Evolutionary conservation across 1,284 basidiomycete genomes (phyloP), one percentile per base, ranked within the genome.

Genomic region (Leccinum subspadiceum): DNA sequence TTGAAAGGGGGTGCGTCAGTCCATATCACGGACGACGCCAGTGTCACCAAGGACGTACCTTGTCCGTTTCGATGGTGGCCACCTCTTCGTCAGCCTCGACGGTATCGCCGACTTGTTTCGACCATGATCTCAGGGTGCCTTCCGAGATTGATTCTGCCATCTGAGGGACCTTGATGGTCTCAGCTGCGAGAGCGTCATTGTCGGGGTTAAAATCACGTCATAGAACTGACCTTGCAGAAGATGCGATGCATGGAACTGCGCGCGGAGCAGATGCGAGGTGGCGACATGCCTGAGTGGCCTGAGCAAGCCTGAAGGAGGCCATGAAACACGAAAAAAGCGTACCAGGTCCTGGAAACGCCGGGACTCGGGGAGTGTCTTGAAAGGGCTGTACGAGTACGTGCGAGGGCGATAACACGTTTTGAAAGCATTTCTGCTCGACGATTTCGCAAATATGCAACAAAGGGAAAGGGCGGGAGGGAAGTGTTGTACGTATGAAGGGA

Each of bases 81-180:
- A 99, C 84, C 79, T 99, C 96, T 79, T 99, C 96, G 74, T 98
- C 94, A 48, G 83, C 89, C 73, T 89, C 85, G 62, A 99, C 95
- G 63, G 80, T 85, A 73, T 99, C 96, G 49, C 96, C 96, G 55
- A 93, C 88, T 78, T 96, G 87, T 81, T 98, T 98, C 70, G 84
- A 83, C 94, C 95, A 99, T 63, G 93, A 84, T 79, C 96, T 98
- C 63, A 99, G 82, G 5, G 96, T 99, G 57, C 96, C 96, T 78
- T 99, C 96, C 15, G 94, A 94, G 78, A 99, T 97, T 67, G 95
- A 98, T 77, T 99, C 96, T 57, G 96, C 96, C 96, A 99, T 98
- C 77, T 95, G 92, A 26, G 96, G 96, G 53, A 99, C 96, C 81
- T 98, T 96, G 71, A 99, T 86, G 60, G 91, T 92, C 77, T 96